Conservation (phyloP, 2,329 filamentous ascomycete genomes). For the Fusarium sp. region DNA sequence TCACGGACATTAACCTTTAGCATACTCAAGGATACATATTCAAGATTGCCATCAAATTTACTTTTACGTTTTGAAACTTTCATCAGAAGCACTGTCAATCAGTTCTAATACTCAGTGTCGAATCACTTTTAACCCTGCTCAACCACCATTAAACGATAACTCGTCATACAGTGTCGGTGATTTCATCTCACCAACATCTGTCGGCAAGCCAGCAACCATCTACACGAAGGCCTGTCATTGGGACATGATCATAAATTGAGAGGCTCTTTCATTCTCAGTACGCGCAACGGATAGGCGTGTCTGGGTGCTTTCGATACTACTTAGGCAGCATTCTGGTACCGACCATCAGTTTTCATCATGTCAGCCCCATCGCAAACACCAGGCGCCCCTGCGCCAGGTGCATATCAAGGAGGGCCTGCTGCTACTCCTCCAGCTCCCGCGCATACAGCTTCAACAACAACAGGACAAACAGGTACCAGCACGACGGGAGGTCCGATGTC, state of each 20-base stretch:
- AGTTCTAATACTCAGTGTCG: no score
- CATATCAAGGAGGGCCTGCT: constrained; percentile 50
- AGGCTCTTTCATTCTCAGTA: not conserved
- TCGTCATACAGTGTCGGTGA: not conserved
- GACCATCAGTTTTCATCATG: constrained; percentile 44
- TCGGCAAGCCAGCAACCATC: not conserved
- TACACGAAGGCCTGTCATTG: not conserved
- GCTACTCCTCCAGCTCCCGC: constrained; percentile 50
- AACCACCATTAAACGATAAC: not conserved
- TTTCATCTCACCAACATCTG: constrained; percentile 2
- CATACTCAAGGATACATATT: constrained; percentile 25
- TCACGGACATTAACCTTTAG: constrained; percentile 16
- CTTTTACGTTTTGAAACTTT: not conserved
- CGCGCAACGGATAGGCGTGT: not conserved
- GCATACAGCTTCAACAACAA: constrained; percentile 37
- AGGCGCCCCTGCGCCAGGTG: constrained; percentile 47
- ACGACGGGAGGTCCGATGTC: constrained; percentile 66
- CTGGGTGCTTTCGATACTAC: not conserved
- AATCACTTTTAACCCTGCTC: not conserved
- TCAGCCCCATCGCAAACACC: constrained; percentile 50
- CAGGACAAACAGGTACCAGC: constrained; percentile 50
- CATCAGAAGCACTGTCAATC: not conserved
- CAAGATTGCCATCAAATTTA: constrained; percentile 10
- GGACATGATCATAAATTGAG: constrained; percentile 26
- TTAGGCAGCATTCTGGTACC: not conserved